Evolutionary conservation across 768 basidiomycete genomes (phyloP).

Genomic region (Lactarius quietus): DNA sequence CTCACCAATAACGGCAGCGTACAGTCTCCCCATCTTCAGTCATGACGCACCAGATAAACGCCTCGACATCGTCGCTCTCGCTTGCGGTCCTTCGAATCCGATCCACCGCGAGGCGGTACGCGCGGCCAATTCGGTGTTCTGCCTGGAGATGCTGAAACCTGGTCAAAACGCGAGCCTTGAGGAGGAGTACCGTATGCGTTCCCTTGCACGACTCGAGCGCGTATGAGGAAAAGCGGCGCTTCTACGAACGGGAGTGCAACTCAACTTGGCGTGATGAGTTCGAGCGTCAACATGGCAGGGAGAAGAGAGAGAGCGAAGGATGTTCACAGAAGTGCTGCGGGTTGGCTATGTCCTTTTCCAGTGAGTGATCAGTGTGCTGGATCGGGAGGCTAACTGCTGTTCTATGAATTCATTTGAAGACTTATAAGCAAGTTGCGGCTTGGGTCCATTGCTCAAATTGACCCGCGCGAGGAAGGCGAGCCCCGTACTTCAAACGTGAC

Average conservation of each 20-base stretch:
- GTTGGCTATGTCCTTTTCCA: conserved; percentile 90
- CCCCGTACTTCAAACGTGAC: conserved; percentile 67
- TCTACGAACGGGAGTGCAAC: no score
- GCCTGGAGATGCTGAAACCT: conserved; percentile 61
- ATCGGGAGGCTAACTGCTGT: no score
- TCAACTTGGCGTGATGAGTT: no score
- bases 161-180: conserved; percentile 53
- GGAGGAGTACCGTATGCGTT: no score
- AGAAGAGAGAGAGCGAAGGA: conserved; percentile 70
- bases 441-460: no score
- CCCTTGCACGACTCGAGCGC: no score
- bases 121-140: conserved; percentile 57
- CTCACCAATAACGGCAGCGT: conserved; percentile 21
- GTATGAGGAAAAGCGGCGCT: no score
- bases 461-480: conserved; percentile 63
- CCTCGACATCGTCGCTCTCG: conserved; percentile 55
- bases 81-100: conserved; percentile 41
- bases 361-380: conserved; percentile 46
- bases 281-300: no score
- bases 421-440: conserved; percentile 76
- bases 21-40: conserved; percentile 31
- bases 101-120: conserved; percentile 72
- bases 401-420: conserved; percentile 38
- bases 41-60: conserved; percentile 54
- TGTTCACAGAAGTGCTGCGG: conserved; percentile 70